These are phyloP conservation scores for Kwoniella pini DNA, from an alignment of 768 basidiomycete species.

Conservation along the genomic window DNA sequence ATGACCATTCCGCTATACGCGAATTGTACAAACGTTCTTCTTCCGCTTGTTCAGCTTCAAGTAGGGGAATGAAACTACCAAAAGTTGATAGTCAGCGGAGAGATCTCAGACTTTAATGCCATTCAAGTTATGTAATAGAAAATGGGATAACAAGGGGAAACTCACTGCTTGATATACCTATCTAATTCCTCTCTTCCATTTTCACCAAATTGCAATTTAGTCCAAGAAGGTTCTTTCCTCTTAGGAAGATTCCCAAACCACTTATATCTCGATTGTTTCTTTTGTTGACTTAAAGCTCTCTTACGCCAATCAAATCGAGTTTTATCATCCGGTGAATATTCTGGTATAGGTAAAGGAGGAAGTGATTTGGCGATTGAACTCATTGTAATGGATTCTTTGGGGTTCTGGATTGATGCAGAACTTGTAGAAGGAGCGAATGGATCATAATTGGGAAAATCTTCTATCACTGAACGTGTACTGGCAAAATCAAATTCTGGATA, in stretches of 20 bases:
- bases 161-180: constrained; percentile 63
- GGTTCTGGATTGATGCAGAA: neutral
- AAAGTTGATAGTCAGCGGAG: too few species aligned
- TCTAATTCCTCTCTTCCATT: constrained; percentile 59
- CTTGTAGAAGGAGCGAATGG: constrained; percentile 6
- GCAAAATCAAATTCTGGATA: neutral
- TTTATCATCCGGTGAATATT: constrained; percentile 39
- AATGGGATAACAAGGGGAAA: too few species aligned
- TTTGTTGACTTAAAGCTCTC: constrained; percentile 57
- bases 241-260: constrained; percentile 4
- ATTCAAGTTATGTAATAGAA: too few species aligned
- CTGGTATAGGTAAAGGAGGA: neutral
- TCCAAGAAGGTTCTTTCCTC: constrained; percentile 1
- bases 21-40: constrained; percentile 64
- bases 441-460: neutral
- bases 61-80: constrained; percentile 60
- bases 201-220: constrained; percentile 18
- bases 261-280: constrained; percentile 7
- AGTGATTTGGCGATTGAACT: neutral
- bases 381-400: neutral
- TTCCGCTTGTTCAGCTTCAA: constrained; percentile 66
- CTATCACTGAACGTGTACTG: neutral
- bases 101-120: too few species aligned
- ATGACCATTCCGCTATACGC: constrained; percentile 69
- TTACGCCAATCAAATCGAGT: constrained; percentile 67